phyloP scores from a whole-genome alignment of 2,329 filamentous ascomycete species.

The Cercospora berteroae region DNA sequence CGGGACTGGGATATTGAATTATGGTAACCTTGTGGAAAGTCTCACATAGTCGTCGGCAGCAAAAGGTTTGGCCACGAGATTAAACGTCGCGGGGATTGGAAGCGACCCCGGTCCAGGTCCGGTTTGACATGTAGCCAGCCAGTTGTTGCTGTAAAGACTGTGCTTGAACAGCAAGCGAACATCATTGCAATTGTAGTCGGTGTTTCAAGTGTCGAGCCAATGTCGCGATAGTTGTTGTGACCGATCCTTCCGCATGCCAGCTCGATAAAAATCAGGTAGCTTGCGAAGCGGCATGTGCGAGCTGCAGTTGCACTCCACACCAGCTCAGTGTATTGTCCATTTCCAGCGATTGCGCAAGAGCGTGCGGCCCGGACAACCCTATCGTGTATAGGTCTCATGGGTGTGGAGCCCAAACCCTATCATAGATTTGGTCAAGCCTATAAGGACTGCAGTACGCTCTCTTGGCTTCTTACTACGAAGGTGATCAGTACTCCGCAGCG shows the following conservation, averaged over 20 bases:
- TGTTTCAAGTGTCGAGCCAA: neutral
- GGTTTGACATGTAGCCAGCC: neutral
- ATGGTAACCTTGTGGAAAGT: neutral
- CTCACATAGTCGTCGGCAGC: neutral
- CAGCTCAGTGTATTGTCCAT: conserved; percentile 2
- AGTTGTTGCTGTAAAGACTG: neutral
- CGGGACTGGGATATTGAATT: neutral
- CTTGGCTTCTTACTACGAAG: neutral
- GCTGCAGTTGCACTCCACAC: conserved; percentile 1
- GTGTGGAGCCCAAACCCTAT: neutral
- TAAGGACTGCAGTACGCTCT: neutral
- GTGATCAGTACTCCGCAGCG: neutral
- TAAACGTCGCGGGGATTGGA: neutral
- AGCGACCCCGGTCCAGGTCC: neutral
- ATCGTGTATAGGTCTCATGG: neutral
- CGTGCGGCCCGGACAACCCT: neutral
- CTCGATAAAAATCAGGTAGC: neutral
- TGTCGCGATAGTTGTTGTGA: neutral
- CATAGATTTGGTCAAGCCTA: neutral
- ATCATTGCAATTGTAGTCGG: neutral
- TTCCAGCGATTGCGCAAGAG: conserved; percentile 1
- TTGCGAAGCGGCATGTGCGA: neutral
- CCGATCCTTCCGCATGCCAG: neutral
- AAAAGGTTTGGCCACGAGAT: neutral
- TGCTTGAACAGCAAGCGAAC: neutral